Percentiles rank a stretch among this genome's conserved stretches.
Evolutionary conservation across 768 basidiomycete species (phyloP).

Genomic region (Kockovaella imperatae): DNA sequence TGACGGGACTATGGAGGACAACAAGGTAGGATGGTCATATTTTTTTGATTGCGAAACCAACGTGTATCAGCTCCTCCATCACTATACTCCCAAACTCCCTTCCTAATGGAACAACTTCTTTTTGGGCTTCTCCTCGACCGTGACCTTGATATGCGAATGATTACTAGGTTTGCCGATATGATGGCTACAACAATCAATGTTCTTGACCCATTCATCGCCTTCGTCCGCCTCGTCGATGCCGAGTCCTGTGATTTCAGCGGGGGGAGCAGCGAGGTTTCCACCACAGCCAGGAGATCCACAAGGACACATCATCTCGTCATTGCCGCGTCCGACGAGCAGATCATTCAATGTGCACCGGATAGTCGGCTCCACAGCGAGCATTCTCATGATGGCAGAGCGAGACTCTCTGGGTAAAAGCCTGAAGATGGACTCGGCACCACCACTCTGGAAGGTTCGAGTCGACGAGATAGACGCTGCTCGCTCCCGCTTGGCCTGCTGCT

Average conservation of each 20-base stretch:
- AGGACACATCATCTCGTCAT: constrained; percentile 69
- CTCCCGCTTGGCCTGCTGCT: constrained; percentile 22
- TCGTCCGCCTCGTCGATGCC: constrained; percentile 49
- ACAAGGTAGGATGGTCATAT: too few relatives aligned
- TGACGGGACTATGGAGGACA: too few relatives aligned
- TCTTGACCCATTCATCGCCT: constrained; percentile 82
- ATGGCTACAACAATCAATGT: constrained; percentile 50
- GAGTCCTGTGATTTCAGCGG: constrained; percentile 45
- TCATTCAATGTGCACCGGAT: constrained; percentile 88
- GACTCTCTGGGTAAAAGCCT: constrained; percentile 89
- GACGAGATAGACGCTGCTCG: constrained; percentile 43
- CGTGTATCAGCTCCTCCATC: too few relatives aligned
- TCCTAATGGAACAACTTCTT: constrained; percentile 43
- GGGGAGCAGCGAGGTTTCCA: constrained; percentile 48
- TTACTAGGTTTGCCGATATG: constrained; percentile 9
- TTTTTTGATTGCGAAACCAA: too few relatives aligned
- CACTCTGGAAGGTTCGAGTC: constrained; percentile 57
- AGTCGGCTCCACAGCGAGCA: constrained; percentile 84
- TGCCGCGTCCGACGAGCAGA: constrained; percentile 71
- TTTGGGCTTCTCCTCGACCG: constrained; percentile 42
- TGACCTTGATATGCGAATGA: constrained; percentile 43
- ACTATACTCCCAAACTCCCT: neutral
- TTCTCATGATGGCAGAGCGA: constrained; percentile 77
- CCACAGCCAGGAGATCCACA: constrained; percentile 53
- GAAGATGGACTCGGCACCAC: constrained; percentile 89